A percentile compares a stretch with the other conserved stretches of the same genome.
Evolutionary conservation across 495 filamentous ascomycete species (phyloP).

Genomic region (Aspergillus sparsus): DNA sequence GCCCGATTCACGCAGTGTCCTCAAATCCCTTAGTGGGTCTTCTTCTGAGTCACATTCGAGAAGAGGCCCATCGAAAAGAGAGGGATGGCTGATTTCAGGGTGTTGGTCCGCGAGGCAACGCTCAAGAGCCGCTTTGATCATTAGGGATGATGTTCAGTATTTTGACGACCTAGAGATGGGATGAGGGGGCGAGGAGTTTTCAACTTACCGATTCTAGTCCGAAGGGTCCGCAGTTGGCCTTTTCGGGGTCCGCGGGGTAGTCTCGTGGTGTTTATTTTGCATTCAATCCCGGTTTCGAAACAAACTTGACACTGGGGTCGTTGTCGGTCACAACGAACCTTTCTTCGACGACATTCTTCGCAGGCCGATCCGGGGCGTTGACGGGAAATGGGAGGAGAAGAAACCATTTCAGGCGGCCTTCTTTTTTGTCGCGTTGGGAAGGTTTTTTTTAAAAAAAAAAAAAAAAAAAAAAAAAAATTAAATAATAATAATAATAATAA

Average conservation of each 20-base stretch:
- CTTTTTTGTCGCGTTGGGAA: neutral
- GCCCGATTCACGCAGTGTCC: neutral
- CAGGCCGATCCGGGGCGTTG: constrained; percentile 34
- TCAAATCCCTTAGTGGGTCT: constrained; percentile 17
- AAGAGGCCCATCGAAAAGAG: constrained; percentile 17
- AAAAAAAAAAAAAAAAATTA: too few relatives aligned
- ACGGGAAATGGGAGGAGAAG: constrained; percentile 20
- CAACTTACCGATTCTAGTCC: constrained; percentile 46
- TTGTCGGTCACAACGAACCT: constrained; percentile 52
- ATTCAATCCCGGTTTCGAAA: constrained; percentile 47
- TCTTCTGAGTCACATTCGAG: constrained; percentile 26
- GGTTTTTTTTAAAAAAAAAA: neutral
- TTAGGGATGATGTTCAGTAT: neutral
- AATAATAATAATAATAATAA: too few relatives aligned
- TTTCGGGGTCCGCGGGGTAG: constrained; percentile 54
- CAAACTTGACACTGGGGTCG: constrained; percentile 54
- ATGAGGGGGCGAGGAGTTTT: neutral
- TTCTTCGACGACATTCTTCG: constrained; percentile 47
- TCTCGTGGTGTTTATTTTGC: constrained; percentile 49
- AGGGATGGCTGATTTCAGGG: constrained; percentile 22
- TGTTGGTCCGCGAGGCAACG: constrained; percentile 28
- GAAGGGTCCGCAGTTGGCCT: constrained; percentile 52
- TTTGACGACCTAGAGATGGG: neutral
- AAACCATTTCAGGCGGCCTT: constrained; percentile 15
- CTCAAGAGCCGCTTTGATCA: constrained; percentile 26